phyloP scores from a whole-genome alignment of 441 rosid genomes.

The Pelargonium fulgidum region DNA sequence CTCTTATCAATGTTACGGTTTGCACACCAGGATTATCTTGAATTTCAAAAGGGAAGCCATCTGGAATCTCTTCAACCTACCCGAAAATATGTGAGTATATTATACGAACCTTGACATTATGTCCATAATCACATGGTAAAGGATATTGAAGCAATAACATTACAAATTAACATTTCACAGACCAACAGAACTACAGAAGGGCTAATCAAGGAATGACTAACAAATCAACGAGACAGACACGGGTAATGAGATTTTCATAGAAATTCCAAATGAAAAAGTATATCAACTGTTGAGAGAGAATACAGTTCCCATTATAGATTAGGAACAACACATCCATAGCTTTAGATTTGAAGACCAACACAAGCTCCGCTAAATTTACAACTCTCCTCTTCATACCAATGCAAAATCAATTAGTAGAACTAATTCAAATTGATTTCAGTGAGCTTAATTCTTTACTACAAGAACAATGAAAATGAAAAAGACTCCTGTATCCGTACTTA shows the following conservation, averaged over 20 bases:
- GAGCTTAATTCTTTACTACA: not conserved
- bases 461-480: not conserved
- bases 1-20: constrained; percentile 46
- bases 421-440: not conserved
- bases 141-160: not conserved
- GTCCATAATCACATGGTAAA: not conserved
- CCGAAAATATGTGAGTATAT: not conserved
- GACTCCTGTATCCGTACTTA: too few species aligned
- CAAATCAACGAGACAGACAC: too few species aligned
- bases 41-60: constrained; percentile 64
- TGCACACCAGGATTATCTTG: constrained; percentile 62
- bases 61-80: constrained; percentile 55
- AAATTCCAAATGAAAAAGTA: not conserved
- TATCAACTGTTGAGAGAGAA: not conserved
- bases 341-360: not conserved
- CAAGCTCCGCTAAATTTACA: not conserved
- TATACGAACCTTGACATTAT: not conserved
- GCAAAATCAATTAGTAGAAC: not conserved
- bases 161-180: not conserved
- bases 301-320: not conserved
- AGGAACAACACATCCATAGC: not conserved
- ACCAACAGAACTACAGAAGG: too few species aligned
- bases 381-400: not conserved
- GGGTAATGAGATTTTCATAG: too few species aligned
- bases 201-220: too few species aligned